Evolutionary conservation across 768 basidiomycete genomes (phyloP), one percentile per base, ranked within the genome.

Genomic region (Tephrocybe sp.): DNA sequence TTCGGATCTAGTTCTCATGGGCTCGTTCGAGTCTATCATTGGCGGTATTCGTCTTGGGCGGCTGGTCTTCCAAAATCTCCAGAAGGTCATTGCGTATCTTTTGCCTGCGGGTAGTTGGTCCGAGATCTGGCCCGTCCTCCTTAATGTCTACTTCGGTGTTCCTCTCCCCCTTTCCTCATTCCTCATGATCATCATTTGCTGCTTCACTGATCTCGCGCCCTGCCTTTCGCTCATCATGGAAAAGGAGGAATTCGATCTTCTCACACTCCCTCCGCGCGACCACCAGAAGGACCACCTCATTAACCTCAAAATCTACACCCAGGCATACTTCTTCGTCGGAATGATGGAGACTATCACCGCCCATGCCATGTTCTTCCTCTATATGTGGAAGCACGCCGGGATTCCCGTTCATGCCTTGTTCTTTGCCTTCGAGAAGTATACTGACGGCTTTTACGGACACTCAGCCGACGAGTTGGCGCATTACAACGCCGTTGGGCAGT

Each of bases 21-120:
- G 44, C 70, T 76, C 80, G 64, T 80, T 84, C 52, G 68, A 75
- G 5, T 79, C 79, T 12, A 83, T 84, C 55, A 74, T 73, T 4
- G 70, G 75, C 47, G 82, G 78, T 1, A 78, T 83, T 51, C 71
- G 79, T 56, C 75, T 80, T 64, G 82, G 82, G 44, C 77, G 81
- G 36, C 64, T 79, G 28, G 75, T 79, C 1, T 82, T 82, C 49
- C 78, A 81, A 54, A 83, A 83, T 55, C 57, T 83, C 46, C 72
- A 78, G 73, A 74, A 79, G 71, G 62, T 75, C 31, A 71, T 71
- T 15, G 53, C 72, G 18, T 71, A 74, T 47, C 56, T 76, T 11
- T 68, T 75, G 64, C 74, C 75, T 4, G 74, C 76, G 19, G 77
- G 79, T 25, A 76, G 75, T 21, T 84, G 81, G 65, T 76, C 79